Evolutionary conservation across 78 protist species (phyloP), one percentile per base, ranked within the genome.

Genomic region (Dictyostelium citrinum): DNA sequence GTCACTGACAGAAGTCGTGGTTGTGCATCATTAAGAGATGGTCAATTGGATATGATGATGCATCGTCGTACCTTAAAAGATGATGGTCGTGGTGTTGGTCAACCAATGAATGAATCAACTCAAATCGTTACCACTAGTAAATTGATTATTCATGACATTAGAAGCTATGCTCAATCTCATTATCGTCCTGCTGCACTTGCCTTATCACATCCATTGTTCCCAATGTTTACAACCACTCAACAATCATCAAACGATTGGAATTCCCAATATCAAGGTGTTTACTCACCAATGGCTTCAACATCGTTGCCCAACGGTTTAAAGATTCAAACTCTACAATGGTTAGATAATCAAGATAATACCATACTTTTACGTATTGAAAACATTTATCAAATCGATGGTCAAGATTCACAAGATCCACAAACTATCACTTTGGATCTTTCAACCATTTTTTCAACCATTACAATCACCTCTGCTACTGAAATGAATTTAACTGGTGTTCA

Each of bases 11-110:
- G 93, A 58, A 33, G 90, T 22, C 90, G 95, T 58, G 81, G 90
- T 0, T 82, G 91, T 75, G 90, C 95, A 14, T 91, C 93, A 20
- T 85, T 86, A 2, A 43, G 60, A 2, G 68, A 79, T 39, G 98
- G 98, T 88, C 41, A 67, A 45, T 6, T 97, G 20, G 98, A 98
- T 90, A 39, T 97, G 74, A 97, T 98, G 98, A 33, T 98, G 17
- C 99, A 98, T 72, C 67, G 97, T 31, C 60, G 95, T 46, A 90
- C 95, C 3, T 81, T 92, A 7, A 75, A 31, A 9, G 99, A 98
- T 64, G 99, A 98, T 80, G 37, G 43, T 27, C 90, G 98, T 5
- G 99, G 99, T 20, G 98, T 98, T 7, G 95, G 95, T 27, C 98
- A 97, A 61, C 97, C 99, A 20, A 79, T 98, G 83, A 95, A 98